Percentiles rank a stretch among this genome's conserved stretches.
phyloP scores from a whole-genome alignment of 805 yeast genomes.

The Suhomyces xylopsoci region DNA sequence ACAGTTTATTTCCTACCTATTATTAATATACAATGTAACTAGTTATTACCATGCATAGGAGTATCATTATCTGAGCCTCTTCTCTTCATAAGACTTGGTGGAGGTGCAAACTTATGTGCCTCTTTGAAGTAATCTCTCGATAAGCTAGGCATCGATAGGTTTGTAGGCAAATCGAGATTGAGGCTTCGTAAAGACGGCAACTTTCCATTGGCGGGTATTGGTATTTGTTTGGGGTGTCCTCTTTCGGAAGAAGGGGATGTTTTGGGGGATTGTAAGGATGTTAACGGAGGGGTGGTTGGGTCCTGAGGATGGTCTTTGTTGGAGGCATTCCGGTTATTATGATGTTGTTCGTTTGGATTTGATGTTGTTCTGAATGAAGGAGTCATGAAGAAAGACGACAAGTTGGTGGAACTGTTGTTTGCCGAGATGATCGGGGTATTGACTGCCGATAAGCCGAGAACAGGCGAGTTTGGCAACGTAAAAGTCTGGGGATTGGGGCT shows the following conservation, averaged over 20 bases:
- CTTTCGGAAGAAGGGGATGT: conserved; percentile 7
- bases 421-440: conserved; percentile 43
- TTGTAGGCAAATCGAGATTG: conserved; percentile 49
- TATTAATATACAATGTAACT: not conserved
- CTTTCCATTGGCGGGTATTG: conserved; percentile 10
- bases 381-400: conserved; percentile 35
- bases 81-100: not conserved
- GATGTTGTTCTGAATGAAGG: conserved; percentile 14
- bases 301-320: not conserved
- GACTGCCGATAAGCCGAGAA: conserved; percentile 35
- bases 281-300: conserved; percentile 8
- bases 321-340: not conserved
- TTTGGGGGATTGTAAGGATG: conserved; percentile 9
- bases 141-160: conserved; percentile 25
- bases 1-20: not conserved
- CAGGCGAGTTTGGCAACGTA: conserved; percentile 44
- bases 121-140: conserved; percentile 3
- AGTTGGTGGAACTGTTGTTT: conserved; percentile 39
- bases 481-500: conserved; percentile 39
- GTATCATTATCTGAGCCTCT: conserved; percentile 3
- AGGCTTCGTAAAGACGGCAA: conserved; percentile 52
- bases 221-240: not conserved
- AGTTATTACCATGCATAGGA: not conserved
- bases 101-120: not conserved
- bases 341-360: conserved; percentile 6